Evolutionary conservation across 495 filamentous ascomycete genomes (phyloP), one percentile per base, ranked within the genome.

Genomic region (Podospora comata): DNA sequence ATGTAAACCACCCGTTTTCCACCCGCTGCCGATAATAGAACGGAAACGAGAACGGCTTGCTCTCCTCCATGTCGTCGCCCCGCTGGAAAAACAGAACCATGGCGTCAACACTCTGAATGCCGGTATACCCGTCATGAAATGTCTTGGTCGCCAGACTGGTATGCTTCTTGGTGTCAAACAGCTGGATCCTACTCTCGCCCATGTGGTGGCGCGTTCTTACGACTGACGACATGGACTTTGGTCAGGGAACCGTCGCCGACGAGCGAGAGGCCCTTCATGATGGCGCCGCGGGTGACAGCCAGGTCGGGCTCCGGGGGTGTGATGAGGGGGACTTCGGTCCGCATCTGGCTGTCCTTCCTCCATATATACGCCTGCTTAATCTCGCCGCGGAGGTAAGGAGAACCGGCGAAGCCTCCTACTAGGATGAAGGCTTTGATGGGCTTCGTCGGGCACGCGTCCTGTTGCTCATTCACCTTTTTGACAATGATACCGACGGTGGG

Each of bases 361-460:
- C 23, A 23, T 1, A 23, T 23, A 1, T 23, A 39, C 34, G 34
- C 6, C 3, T 39, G 34, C 34, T 39, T 11, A 62, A 92, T 74
- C 0, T 85, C 79, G 69, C 83, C 83, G 67, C 84, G 86, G 62
- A 92, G 82, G 74, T 90, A 91, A 69, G 84, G 85, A 23, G 85
- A 89, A 53, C 85, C 82, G n/a, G 90, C 90, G 67, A 91, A 89
- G 0, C 90, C 90, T 3, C 90, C 89, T 18, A 92, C 90, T 0
- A 92, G 82, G n/a, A 91, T 78, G 39, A 92, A 87, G 2, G 86
- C 84, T 70, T 83, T 76, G 13, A 80, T 77, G 1, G 77, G 80
- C 55, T 73, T 66, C 23, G 80, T 66, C 23, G 80, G 74, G 53
- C 85, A 82, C 9, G 74, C 0, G 74, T 64, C 15, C 88, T 84